phyloP scores from a whole-genome alignment of 352 stramenopile genomes.

The Phytophthora foliorum region DNA sequence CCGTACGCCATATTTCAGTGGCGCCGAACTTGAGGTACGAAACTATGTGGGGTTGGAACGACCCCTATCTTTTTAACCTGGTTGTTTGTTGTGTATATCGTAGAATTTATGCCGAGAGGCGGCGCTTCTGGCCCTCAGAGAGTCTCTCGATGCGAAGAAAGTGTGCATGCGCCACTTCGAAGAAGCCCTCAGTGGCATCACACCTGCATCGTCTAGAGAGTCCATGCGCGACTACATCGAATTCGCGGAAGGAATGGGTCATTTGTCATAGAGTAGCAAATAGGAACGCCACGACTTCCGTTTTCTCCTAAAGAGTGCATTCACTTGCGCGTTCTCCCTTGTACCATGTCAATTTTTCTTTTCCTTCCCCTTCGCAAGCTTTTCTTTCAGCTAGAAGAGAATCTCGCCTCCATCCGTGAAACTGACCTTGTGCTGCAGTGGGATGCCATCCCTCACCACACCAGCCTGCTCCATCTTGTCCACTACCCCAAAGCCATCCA shows the following conservation, averaged over 20 bases:
- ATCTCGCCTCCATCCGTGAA: constrained; percentile 82
- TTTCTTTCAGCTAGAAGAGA: constrained; percentile 40
- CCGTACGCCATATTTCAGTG: constrained; percentile 76
- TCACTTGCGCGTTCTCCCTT: not conserved
- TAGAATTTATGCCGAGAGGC: constrained; percentile 91
- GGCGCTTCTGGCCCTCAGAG: constrained; percentile 74
- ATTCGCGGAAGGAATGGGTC: constrained; percentile 73
- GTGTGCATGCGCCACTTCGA: constrained; percentile 77
- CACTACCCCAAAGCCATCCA: constrained; percentile 86
- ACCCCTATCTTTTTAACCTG: constrained; percentile 5
- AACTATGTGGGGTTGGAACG: not conserved
- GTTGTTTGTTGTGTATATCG: constrained; percentile 15
- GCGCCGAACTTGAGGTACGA: constrained; percentile 90
- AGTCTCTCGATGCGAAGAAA: constrained; percentile 62
- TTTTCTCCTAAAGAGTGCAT: constrained; percentile 20
- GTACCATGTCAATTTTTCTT: no score
- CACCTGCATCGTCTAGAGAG: constrained; percentile 63
- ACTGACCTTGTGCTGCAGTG: constrained; percentile 78
- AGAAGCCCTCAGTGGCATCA: constrained; percentile 53
- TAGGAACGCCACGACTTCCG: not conserved
- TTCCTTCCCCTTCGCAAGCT: not conserved
- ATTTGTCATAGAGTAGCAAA: constrained; percentile 40
- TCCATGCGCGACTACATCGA: constrained; percentile 66
- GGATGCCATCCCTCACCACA: constrained; percentile 66
- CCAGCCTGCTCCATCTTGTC: constrained; percentile 85